Conservation (phyloP, 1,284 basidiomycete species). For the Fistulinella cinereoalba region DNA sequence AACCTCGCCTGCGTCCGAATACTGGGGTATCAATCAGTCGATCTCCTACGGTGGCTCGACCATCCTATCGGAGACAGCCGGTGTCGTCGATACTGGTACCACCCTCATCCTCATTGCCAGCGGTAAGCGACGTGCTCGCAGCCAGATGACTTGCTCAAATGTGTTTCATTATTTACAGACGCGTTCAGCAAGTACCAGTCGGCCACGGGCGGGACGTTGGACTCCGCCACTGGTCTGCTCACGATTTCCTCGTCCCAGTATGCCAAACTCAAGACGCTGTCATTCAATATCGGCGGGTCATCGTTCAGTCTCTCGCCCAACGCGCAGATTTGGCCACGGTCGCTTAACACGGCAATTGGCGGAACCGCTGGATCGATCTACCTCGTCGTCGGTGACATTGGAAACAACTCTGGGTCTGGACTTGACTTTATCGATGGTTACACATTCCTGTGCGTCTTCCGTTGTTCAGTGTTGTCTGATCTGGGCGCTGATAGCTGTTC, state of each 20-base stretch:
- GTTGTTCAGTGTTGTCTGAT: too few species aligned
- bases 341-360: slow-evolving; percentile 42
- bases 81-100: slow-evolving; percentile 61
- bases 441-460: slow-evolving; percentile 33
- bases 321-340: slow-evolving; percentile 55
- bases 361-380: slow-evolving; percentile 42
- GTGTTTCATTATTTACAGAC: slow-evolving; percentile 34
- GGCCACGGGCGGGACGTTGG: slow-evolving; percentile 52
- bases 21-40: too few species aligned
- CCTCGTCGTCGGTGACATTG: slow-evolving; percentile 42
- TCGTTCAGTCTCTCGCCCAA: slow-evolving; percentile 44
- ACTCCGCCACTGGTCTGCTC: slow-evolving; percentile 43
- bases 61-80: slow-evolving; percentile 42
- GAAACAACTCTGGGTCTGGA: slow-evolving; percentile 9
- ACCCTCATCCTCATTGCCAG: slow-evolving; percentile 43
- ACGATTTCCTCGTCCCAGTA: slow-evolving; percentile 40
- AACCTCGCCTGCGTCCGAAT: too few species aligned
- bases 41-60: too few species aligned
- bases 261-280: slow-evolving; percentile 38
- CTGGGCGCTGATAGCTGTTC: too few species aligned
- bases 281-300: slow-evolving; percentile 39
- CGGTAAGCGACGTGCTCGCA: slow-evolving; percentile 25
- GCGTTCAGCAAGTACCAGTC: slow-evolving; percentile 50
- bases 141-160: too few species aligned
- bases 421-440: slow-evolving; percentile 34